Base-by-base conservation (phyloP, 2,329 filamentous ascomycete genomes). In the Zarea fungicola region DNA sequence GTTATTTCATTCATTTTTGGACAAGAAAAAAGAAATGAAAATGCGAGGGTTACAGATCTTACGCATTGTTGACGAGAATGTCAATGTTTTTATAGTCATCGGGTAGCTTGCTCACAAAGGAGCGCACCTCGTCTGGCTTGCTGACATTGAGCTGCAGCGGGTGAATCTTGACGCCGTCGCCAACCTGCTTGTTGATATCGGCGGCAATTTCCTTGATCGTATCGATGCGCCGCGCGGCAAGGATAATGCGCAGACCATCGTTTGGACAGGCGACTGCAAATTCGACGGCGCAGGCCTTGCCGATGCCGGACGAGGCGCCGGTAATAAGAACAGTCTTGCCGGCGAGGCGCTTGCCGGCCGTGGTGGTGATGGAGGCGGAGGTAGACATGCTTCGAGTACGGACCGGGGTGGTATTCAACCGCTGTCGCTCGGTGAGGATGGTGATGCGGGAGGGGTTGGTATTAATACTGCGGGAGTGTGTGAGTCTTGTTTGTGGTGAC, bases 31-130 rank as follows among this genome's bases (percentile, higher is more conserved):
- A 7, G 19, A n/a, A n/a, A n/a, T n/a, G n/a, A n/a, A n/a, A n/a
- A n/a, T n/a, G n/a, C n/a, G n/a, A n/a, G n/a, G n/a, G n/a, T n/a
- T 36, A 18, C 32, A 26, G 37, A 18, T 75, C 85, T 65, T 68
- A 95, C 89, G 92, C 92, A 75, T 97, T 97, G 72, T 99, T 99
- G 22, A 99, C 89, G 52, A 99, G 71, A 3, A 97, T 78, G 65
- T 97, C 81, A 55, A 97, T 86, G 22, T 89, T 82, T 65, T 79
- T 82, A 72, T 89, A 97, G 63, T 90, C 91, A 53, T 83, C 80
- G 0, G 92, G 91, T 59, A 97, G 69, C 34, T 74, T 78, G 2
- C 69, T 71, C 11, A 96, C 83, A 62, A 97, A 92, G 34, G 69
- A 71, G 45, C 77, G 76, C 4, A 97, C 78, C 62, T 93, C 83